These are phyloP conservation scores for Globisporangium heterothallicum DNA, from an alignment of 352 stramenopile species.

Conservation along the genomic window DNA sequence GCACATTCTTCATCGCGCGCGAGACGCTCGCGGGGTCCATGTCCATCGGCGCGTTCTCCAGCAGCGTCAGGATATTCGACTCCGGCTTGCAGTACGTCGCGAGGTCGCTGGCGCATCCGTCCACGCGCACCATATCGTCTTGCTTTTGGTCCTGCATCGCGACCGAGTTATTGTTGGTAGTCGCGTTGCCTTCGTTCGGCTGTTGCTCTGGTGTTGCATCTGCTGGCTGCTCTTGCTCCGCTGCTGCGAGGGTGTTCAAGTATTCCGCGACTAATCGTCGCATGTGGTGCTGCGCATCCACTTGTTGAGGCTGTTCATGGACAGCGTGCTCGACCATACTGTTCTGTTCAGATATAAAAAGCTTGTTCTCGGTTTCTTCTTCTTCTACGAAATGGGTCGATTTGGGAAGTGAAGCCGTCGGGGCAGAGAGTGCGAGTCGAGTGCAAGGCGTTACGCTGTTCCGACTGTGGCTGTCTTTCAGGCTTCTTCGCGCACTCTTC, in stretches of 20 bases:
- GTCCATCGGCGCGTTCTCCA: constrained; percentile 24
- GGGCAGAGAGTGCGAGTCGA: not conserved
- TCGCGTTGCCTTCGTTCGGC: constrained; percentile 1
- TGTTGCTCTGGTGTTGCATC: not conserved
- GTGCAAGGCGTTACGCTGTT: not conserved
- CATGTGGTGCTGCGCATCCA: not conserved
- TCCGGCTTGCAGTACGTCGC: constrained; percentile 40
- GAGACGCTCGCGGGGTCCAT: constrained; percentile 31
- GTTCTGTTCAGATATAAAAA: no score
- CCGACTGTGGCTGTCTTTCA: no score
- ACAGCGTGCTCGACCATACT: not conserved
- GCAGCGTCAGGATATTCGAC: constrained; percentile 41
- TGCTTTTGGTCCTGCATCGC: not conserved
- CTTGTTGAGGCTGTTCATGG: not conserved
- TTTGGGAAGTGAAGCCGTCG: not conserved
- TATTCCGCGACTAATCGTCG: not conserved
- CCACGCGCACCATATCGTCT: not conserved
- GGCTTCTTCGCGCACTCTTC: no score
- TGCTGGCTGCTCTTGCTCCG: not conserved
- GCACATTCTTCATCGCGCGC: constrained; percentile 36
- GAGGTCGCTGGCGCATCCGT: constrained; percentile 34
- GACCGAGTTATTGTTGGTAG: not conserved
- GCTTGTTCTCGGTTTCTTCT: not conserved
- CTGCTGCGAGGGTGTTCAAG: no score
- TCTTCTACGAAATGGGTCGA: not conserved